Conservation (phyloP, 2,329 filamentous ascomycete genomes). For the Intubia oerlemansii region DNA sequence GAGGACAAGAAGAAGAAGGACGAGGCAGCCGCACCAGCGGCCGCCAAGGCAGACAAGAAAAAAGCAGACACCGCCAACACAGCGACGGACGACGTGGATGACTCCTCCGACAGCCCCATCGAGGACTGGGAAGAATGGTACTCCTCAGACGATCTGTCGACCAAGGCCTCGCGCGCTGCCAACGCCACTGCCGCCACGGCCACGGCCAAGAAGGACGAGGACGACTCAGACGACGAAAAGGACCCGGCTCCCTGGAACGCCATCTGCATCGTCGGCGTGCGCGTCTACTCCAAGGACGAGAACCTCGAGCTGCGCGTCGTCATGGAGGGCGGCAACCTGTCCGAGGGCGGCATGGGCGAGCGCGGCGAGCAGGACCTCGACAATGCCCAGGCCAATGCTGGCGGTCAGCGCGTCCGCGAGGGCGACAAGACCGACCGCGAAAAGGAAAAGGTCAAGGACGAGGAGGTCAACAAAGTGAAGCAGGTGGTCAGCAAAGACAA, state of each 20-base stretch:
- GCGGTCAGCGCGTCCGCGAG: conserved; percentile 17
- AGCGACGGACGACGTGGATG: conserved; percentile 16
- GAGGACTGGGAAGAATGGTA: conserved; percentile 38
- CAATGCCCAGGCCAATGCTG: conserved; percentile 33
- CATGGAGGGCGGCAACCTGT: conserved; percentile 30
- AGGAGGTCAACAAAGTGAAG: conserved; percentile 1
- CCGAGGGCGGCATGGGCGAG: conserved; percentile 33
- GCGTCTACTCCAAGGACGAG: conserved; percentile 36
- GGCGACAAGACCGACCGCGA: conserved; percentile 5
- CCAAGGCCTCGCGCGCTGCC: conserved; percentile 13
- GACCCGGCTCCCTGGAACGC: conserved; percentile 40
- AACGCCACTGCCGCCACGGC: conserved; percentile 15
- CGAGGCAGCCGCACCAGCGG: background rate
- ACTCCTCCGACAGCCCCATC: conserved; percentile 37
- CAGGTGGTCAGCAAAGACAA: no score
- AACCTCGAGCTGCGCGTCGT: conserved; percentile 30
- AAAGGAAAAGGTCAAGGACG: conserved; percentile 1
- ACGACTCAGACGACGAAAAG: conserved; percentile 32
- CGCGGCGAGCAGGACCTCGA: conserved; percentile 33
- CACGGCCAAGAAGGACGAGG: conserved; percentile 17
- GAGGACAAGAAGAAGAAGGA: background rate
- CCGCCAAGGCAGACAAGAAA: conserved; percentile 19
- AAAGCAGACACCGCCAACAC: background rate
- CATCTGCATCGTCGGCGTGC: conserved; percentile 36
- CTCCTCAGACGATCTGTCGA: conserved; percentile 33